Conservation (phyloP, 2,329 filamentous ascomycete genomes). For the Trichoderma sp. region DNA sequence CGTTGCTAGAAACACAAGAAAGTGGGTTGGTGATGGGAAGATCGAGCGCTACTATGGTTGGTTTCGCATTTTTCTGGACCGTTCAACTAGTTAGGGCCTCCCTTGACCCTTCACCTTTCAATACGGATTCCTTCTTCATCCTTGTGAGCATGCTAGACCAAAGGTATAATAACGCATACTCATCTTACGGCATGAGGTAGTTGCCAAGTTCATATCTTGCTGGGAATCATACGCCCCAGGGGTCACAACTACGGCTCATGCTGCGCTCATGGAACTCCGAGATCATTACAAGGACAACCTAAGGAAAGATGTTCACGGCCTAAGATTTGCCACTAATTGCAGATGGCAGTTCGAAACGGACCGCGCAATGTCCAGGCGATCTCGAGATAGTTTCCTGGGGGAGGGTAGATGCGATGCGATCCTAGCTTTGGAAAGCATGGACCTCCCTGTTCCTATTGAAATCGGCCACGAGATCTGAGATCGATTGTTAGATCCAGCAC, state of each 20-base stretch:
- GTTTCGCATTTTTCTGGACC: not conserved
- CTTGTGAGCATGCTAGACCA: not conserved
- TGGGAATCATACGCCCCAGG: too few species aligned
- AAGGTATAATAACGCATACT: not conserved
- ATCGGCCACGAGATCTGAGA: constrained; percentile 4
- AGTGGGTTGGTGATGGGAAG: not conserved
- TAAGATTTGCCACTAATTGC: not conserved
- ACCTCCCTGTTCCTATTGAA: not conserved
- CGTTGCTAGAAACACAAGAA: not conserved
- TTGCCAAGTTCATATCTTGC: not conserved
- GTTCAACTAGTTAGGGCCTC: not conserved
- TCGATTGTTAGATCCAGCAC: not conserved
- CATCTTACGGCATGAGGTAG: not conserved
- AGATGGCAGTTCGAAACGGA: not conserved
- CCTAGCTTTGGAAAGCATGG: not conserved
- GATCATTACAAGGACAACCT: not conserved
- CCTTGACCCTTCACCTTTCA: not conserved
- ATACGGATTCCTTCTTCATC: not conserved
- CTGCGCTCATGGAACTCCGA: too few species aligned
- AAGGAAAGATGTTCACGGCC: not conserved
- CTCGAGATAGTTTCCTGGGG: not conserved
- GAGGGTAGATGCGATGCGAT: not conserved
- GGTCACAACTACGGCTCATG: too few species aligned
- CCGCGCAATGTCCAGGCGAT: not conserved
- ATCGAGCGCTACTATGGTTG: not conserved